These are phyloP conservation scores for Boletus pseudopeckii DNA, from an alignment of 768 basidiomycete species.

Conservation along the genomic window DNA sequence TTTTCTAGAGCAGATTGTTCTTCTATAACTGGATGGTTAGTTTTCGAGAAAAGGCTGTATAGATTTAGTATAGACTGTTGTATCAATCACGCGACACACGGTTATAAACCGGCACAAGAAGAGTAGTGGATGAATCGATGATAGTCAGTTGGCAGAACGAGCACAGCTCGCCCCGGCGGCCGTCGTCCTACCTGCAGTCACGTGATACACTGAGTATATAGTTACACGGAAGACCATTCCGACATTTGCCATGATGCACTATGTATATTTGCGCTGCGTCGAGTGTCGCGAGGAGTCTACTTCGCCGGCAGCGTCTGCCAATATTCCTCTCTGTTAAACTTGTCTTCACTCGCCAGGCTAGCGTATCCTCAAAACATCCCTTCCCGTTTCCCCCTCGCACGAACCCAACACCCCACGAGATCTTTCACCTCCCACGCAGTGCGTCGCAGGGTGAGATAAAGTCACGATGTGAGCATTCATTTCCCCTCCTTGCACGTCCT, in stretches of 20 bases:
- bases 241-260: neutral
- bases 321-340: neutral
- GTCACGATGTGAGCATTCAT: slow-evolving; percentile 50
- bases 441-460: slow-evolving; percentile 65
- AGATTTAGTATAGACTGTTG: too few species aligned
- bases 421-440: slow-evolving; percentile 59
- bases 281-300: neutral
- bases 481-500: neutral
- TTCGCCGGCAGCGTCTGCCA: neutral
- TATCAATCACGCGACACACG: too few species aligned
- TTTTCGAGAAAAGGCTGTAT: too few species aligned
- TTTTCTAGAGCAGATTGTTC: too few species aligned
- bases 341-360: slow-evolving; percentile 3
- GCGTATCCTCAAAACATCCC: slow-evolving; percentile 9
- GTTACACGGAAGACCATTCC: neutral
- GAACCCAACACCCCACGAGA: slow-evolving; percentile 64
- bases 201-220: neutral
- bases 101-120: too few species aligned
- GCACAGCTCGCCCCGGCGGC: too few species aligned
- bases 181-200: neutral
- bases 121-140: too few species aligned
- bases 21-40: too few species aligned
- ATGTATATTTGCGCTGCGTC: neutral
- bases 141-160: too few species aligned
- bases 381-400: slow-evolving; percentile 52